phyloP scores from a whole-genome alignment of 129 eudicot genomes.

The Daucus carota region DNA sequence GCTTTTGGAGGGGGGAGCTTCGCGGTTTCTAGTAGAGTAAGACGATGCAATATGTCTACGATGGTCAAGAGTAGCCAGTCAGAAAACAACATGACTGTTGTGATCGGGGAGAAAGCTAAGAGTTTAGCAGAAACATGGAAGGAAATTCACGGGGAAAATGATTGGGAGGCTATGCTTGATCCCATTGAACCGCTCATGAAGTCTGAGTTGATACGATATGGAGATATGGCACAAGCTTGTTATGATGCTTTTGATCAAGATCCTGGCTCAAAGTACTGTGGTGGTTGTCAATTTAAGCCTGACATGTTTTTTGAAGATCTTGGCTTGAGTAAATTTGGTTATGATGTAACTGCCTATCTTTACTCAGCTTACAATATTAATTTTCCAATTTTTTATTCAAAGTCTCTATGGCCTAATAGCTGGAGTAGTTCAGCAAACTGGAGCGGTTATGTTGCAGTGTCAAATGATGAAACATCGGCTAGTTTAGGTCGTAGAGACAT shows the following conservation, averaged over 20 bases:
- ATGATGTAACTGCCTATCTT: slow-evolving; percentile 38
- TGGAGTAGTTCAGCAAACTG: slow-evolving; percentile 55
- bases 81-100: neutral
- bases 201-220: slow-evolving; percentile 48
- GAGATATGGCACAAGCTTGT: slow-evolving; percentile 70
- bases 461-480: slow-evolving; percentile 39
- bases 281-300: slow-evolving; percentile 32
- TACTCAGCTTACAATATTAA: slow-evolving; percentile 43
- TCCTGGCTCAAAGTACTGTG: slow-evolving; percentile 50
- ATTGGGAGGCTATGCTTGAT: slow-evolving; percentile 43
- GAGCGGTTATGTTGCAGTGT: slow-evolving; percentile 62
- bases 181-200: slow-evolving; percentile 45
- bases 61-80: neutral
- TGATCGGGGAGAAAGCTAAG: neutral
- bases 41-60: neutral
- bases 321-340: slow-evolving; percentile 30
- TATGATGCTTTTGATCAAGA: slow-evolving; percentile 55
- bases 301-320: slow-evolving; percentile 30
- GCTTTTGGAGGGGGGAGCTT: slow-evolving; percentile 7
- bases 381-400: slow-evolving; percentile 33
- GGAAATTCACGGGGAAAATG: slow-evolving; percentile 29
- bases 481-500: slow-evolving; percentile 46
- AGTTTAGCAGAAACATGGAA: slow-evolving; percentile 24
- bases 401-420: slow-evolving; percentile 22
- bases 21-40: neutral